Conservation (phyloP, 2,329 filamentous ascomycete species). For the Colletotrichum eleusines region DNA sequence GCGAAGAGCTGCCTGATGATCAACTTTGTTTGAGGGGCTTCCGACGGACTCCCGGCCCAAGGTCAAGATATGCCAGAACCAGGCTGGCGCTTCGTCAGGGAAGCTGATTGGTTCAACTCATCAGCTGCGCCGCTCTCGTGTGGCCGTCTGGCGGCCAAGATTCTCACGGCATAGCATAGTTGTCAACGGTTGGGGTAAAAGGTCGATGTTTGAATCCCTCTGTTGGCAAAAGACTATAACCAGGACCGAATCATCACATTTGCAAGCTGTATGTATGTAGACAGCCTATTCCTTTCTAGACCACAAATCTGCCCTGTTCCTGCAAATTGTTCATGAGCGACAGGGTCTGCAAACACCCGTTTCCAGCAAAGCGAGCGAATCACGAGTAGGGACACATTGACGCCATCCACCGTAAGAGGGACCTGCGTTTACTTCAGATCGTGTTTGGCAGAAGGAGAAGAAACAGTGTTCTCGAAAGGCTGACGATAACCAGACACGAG, state of each 20-base stretch:
- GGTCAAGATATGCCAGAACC: neutral
- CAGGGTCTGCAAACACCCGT: no score
- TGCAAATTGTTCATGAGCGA: no score
- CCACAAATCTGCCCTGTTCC: no score
- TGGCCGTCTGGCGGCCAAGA: neutral
- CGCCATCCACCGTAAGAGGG: neutral
- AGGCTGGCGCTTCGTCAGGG: neutral
- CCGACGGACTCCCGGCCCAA: neutral
- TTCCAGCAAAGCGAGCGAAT: neutral
- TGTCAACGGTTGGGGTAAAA: neutral
- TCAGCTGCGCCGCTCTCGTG: neutral
- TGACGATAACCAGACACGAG: neutral
- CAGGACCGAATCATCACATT: neutral
- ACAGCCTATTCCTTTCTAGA: no score
- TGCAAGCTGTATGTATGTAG: no score
- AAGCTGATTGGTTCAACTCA: neutral
- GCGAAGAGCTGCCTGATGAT: neutral
- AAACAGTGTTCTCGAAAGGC: neutral
- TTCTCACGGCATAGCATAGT: neutral
- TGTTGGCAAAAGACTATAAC: neutral
- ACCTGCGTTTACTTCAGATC: neutral
- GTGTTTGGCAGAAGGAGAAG: neutral
- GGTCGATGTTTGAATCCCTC: neutral
- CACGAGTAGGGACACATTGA: neutral
- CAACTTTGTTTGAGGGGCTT: neutral